These are phyloP conservation scores for apple (Malus domestica) DNA, from an alignment of 306 rosid genomes.

Conservation along the genomic window DNA sequence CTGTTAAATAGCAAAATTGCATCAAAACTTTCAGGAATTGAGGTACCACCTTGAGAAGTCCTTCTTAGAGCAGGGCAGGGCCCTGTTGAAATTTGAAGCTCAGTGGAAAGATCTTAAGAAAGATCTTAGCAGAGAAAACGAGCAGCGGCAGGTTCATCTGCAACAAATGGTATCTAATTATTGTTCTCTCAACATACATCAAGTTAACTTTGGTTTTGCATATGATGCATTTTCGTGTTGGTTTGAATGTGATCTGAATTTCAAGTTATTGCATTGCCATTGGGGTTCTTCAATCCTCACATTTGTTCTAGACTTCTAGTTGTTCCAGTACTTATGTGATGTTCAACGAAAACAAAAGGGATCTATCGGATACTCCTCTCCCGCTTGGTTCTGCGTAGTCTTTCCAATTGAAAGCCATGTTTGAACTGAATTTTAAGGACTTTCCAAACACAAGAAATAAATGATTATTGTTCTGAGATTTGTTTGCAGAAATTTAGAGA, in stretches of 20 bases:
- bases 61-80: constrained; percentile 12
- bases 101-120: constrained; percentile 16
- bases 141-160: not conserved
- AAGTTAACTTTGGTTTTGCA: not conserved
- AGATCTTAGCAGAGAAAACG: not conserved
- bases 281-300: not conserved
- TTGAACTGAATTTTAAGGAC: not conserved
- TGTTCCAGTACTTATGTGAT: not conserved
- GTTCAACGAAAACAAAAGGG: not conserved
- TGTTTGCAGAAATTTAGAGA: not conserved
- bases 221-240: not conserved
- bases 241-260: not conserved
- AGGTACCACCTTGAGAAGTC: constrained; percentile 16
- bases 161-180: not conserved
- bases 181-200: not conserved
- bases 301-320: not conserved
- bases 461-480: not conserved
- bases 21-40: constrained; percentile 18
- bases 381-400: not conserved
- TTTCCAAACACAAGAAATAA: not conserved
- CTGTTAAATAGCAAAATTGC: constrained; percentile 19
- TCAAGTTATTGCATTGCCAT: not conserved
- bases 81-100: constrained; percentile 11
- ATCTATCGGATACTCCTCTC: not conserved
- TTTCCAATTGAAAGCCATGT: not conserved